Conservation (phyloP, 176 grass and related monocot genomes). For the Triticum turgidum region DNA sequence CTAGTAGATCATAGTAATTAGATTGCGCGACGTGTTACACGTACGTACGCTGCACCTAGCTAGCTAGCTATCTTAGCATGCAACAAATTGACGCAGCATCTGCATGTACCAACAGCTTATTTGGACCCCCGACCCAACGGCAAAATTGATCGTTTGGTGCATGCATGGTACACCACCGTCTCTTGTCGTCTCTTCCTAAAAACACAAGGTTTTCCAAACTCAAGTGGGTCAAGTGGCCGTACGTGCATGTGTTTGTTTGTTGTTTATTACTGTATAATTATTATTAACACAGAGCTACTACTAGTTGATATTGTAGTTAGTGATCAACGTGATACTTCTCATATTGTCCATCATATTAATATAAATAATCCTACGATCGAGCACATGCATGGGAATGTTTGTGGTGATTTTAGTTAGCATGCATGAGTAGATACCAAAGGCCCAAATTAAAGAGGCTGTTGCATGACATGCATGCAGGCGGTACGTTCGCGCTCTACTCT, state of each 20-base stretch:
- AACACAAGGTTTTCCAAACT: not conserved
- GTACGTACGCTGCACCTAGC: not conserved
- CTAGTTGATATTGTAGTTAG: not conserved
- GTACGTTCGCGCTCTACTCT: conserved; percentile 74
- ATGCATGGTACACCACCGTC: no score
- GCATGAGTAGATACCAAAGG: no score
- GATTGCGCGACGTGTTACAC: not conserved
- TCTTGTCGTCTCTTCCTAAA: no score
- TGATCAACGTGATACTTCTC: not conserved
- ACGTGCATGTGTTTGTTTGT: not conserved
- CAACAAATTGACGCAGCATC: not conserved
- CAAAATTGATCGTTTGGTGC: no score
- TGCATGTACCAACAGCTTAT: not conserved
- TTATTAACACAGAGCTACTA: no score
- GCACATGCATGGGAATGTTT: not conserved
- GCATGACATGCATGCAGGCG: conserved; percentile 17
- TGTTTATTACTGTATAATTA: no score
- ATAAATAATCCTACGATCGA: not conserved
- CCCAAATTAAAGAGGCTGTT: not conserved
- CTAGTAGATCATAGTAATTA: not conserved
- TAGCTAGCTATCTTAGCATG: not conserved
- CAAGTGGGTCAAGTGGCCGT: not conserved
- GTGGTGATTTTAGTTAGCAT: not conserved
- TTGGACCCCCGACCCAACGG: no score
- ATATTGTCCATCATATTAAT: not conserved